Percentiles rank a stretch among this genome's conserved stretches.
Evolutionary conservation across 768 basidiomycete genomes (phyloP).

Genomic region (Dioszegia aurantiaca): DNA sequence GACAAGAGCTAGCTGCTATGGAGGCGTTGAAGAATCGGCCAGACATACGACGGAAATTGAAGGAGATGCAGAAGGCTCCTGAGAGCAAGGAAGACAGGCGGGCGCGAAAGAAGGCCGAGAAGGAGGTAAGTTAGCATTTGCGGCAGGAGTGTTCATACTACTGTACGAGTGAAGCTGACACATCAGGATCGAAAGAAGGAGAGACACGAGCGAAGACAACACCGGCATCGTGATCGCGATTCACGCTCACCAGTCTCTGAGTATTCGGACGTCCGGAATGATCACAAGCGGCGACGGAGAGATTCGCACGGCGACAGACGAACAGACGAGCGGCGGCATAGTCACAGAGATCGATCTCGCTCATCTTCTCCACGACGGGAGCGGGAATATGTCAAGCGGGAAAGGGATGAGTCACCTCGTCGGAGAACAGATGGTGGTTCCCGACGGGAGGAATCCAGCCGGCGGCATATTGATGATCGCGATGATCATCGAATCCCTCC

Average conservation of each 20-base stretch:
- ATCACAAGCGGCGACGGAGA: slow-evolving; percentile 21
- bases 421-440: slow-evolving; percentile 20
- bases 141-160: too few species aligned
- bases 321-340: slow-evolving; percentile 14
- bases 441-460: slow-evolving; percentile 13
- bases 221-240: slow-evolving; percentile 29
- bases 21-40: slow-evolving; percentile 61
- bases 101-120: slow-evolving; percentile 61
- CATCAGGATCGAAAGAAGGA: slow-evolving; percentile 30
- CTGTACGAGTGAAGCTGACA: slow-evolving; percentile 17
- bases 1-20: slow-evolving; percentile 91
- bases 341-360: slow-evolving; percentile 17
- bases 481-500: slow-evolving; percentile 46
- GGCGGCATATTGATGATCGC: slow-evolving; percentile 29
- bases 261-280: slow-evolving; percentile 29
- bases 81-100: slow-evolving; percentile 58
- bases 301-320: slow-evolving; percentile 6
- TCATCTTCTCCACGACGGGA: slow-evolving; percentile 12
- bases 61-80: slow-evolving; percentile 44
- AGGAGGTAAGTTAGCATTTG: slow-evolving; percentile 54
- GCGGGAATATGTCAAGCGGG: slow-evolving; percentile 9
- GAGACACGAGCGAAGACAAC: slow-evolving; percentile 35
- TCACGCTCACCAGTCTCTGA: slow-evolving; percentile 35
- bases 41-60: slow-evolving; percentile 44
- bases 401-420: slow-evolving; percentile 14